Base-by-base conservation (phyloP, 306 rosid genomes). In the Alnus glutinosa region DNA sequence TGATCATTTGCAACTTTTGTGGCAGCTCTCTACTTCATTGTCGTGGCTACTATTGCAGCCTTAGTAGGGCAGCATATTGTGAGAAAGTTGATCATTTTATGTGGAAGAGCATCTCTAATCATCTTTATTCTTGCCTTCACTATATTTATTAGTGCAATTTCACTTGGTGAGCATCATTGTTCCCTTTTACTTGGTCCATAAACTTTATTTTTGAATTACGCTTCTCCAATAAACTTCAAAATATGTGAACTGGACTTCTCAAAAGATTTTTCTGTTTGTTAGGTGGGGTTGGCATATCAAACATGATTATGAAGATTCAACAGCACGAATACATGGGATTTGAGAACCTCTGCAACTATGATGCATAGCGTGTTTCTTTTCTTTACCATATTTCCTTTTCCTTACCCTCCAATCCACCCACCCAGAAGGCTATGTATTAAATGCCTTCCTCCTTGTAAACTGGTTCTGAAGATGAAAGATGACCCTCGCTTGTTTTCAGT, bases 251-350 rank as follows among this genome's bases (percentile, higher is more conserved):
- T 51, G 42, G 36, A 77, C 59, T 85, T 78, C 75, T 78, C 54
- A 76, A 48, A 55, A 47, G 71, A 55, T 42, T 62, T 55, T 15
- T 71, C 48, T 44, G 7, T 75, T 74, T 81, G 74, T 34, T 77
- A 94, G 98, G 98, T 63, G 98, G 98, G 71, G 97, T 94, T 46
- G 98, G 98, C 70, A 85, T 94, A 71, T 76, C 82, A 83, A 85
- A 88, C 71, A 87, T 90, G 91, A 69, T 94, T 36, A 62, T 67
- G 52, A 90, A 88, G 89, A 84, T 92, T 55, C 39, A 81, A 46
- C 83, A 16, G 52, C 55, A 89, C 19, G 97, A 89, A 46, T 94
- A 92, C 71, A 94, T 94, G 98, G 98, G 98, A 63, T 94, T 94
- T 52, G 95, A 89, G 81, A 80, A 92, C 77, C 87, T 94, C 32